phyloP scores from a whole-genome alignment of 2,329 filamentous ascomycete species.

The Metarhizium robertsii region DNA sequence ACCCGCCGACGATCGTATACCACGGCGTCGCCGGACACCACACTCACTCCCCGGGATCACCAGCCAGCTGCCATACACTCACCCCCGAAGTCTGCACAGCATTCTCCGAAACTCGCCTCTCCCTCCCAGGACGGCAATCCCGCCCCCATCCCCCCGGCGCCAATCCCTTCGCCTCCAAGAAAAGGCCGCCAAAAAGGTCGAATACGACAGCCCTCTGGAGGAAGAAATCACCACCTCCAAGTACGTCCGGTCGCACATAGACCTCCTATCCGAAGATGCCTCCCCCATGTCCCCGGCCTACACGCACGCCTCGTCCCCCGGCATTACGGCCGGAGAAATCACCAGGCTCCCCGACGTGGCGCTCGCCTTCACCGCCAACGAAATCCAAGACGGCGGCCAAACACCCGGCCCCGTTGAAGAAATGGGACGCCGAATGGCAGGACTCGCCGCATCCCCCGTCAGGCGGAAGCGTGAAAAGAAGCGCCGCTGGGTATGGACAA shows the following conservation, averaged over 20 bases:
- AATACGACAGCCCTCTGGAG: constrained; percentile 52
- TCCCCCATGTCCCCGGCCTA: constrained; percentile 35
- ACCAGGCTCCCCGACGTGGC: constrained; percentile 38
- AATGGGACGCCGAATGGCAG: constrained; percentile 48
- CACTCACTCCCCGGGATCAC: neutral
- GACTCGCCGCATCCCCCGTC: constrained; percentile 34
- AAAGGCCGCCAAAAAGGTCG: constrained; percentile 45
- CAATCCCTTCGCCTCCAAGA: constrained; percentile 46
- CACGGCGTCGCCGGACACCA: constrained; percentile 5
- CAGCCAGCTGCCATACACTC: constrained; percentile 39
- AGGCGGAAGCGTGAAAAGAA: constrained; percentile 52
- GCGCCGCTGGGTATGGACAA: constrained; percentile 58
- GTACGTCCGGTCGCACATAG: constrained; percentile 55
- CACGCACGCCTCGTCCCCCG: constrained; percentile 9
- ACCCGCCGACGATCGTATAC: constrained; percentile 10
- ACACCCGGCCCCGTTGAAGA: constrained; percentile 57
- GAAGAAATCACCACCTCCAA: constrained; percentile 55
- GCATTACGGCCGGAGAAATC: constrained; percentile 18
- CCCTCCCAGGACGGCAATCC: constrained; percentile 39
- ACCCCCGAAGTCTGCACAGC: constrained; percentile 49
- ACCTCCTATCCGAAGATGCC: constrained; percentile 49
- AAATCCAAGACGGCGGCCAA: constrained; percentile 50
- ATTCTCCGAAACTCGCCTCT: constrained; percentile 59
- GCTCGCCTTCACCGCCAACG: constrained; percentile 42
- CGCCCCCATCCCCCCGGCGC: constrained; percentile 42